These are phyloP conservation scores for Syzygium syzygioides DNA, from an alignment of 441 rosid species.

Conservation along the genomic window DNA sequence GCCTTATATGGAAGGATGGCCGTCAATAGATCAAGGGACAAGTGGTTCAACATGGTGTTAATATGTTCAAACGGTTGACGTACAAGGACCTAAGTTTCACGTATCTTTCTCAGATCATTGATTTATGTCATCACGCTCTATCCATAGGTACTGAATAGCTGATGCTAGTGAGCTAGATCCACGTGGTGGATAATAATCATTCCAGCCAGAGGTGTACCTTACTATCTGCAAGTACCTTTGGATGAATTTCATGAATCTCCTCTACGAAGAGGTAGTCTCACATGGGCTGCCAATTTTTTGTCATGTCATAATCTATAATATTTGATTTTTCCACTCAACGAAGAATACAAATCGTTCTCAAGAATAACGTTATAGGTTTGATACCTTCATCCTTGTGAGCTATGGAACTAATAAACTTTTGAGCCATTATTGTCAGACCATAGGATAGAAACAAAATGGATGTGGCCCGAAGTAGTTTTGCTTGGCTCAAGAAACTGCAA, in stretches of 20 bases:
- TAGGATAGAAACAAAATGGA: neutral
- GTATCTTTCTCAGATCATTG: neutral
- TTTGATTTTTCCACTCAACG: neutral
- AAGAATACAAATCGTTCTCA: neutral
- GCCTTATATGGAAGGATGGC: neutral
- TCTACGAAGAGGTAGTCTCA: neutral
- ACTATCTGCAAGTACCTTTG: neutral
- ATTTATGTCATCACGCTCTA: neutral
- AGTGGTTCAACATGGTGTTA: neutral
- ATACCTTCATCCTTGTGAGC: neutral
- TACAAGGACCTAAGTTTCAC: neutral
- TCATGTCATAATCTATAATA: neutral
- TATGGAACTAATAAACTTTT: neutral
- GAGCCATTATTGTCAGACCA: neutral
- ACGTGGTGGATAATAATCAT: neutral
- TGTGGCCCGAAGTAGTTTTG: neutral
- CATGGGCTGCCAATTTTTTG: neutral
- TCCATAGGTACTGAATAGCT: neutral
- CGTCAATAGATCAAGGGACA: neutral
- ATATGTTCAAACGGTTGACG: neutral
- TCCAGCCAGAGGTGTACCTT: neutral
- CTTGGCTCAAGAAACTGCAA: neutral
- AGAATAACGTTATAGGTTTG: neutral
- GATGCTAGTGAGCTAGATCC: neutral
- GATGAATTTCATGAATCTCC: neutral